Percentiles rank a stretch among this genome's conserved stretches.
Conservation (phyloP, 495 filamentous ascomycete genomes). For the Parmelia sp. region DNA sequence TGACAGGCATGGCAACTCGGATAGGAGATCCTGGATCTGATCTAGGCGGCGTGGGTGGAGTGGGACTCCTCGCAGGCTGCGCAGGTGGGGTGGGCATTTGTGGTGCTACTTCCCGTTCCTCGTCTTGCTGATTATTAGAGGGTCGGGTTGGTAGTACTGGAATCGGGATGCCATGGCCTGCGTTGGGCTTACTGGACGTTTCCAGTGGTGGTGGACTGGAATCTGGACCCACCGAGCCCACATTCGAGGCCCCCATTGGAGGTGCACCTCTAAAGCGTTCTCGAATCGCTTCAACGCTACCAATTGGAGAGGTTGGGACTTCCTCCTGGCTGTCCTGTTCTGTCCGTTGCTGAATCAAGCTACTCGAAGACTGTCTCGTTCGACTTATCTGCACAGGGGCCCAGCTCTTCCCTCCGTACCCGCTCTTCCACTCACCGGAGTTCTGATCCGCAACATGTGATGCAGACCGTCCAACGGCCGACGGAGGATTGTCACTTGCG, state of each 20-base stretch:
- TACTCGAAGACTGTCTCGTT: conserved; percentile 59
- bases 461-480: conserved; percentile 32
- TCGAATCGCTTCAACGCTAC: conserved; percentile 61
- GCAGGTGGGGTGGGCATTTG: conserved; percentile 51
- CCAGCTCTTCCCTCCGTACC: conserved; percentile 83
- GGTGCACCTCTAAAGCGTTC: conserved; percentile 68
- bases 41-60: conserved; percentile 49
- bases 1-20: conserved; percentile 80
- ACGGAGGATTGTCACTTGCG: conserved; percentile 32
- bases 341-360: conserved; percentile 50
- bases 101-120: conserved; percentile 47
- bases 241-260: conserved; percentile 56
- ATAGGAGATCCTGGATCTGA: conserved; percentile 63
- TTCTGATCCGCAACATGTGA: conserved; percentile 54
- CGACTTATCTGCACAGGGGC: conserved; percentile 68
- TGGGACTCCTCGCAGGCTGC: conserved; percentile 52
- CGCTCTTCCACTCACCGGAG: conserved; percentile 85
- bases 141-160: conserved; percentile 63
- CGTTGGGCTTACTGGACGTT: conserved; percentile 53
- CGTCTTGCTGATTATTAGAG: conserved; percentile 39
- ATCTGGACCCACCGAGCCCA: conserved; percentile 41
- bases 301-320: conserved; percentile 45
- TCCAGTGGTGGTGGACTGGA: conserved; percentile 59
- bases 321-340: conserved; percentile 43
- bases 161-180: conserved; percentile 55